Base-by-base conservation (phyloP, 768 basidiomycete genomes). In the Russula sp. region DNA sequence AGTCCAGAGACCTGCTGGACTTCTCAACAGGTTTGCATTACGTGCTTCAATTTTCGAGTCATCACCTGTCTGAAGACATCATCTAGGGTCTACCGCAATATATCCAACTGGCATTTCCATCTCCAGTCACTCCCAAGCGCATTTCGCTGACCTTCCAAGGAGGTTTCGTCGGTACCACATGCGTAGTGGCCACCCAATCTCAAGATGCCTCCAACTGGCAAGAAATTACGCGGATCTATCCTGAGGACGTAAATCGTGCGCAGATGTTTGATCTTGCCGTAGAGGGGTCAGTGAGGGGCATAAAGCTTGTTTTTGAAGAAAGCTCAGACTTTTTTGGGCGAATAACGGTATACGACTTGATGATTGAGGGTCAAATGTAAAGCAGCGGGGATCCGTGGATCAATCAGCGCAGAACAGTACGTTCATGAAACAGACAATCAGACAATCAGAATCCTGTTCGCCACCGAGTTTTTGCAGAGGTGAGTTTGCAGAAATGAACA, bases 251-350 rank as follows among this genome's bases (percentile, higher is more conserved):
- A 60, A 93, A 94, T 70, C 78, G 86, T 50, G 78, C 77, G 35
- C 91, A 94, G 72, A 70, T 68, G 7, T 94, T 94, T 68, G 80
- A 84, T 58, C 71, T 92, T 11, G 47, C 60, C 13, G 45, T 70
- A 14, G 59, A 44, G 9, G 62, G 65, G 2, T 44, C 62, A 10
- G 73, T 85, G 16, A 73, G 68, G 60, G 75, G 77, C 18, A 62
- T 93, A 66, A 87, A 82, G 72, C 72, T 94, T 13, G 76, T 88
- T 6, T 93, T 94, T 64, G 86, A 89, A 68, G 80, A 84, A 71
- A 89, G 89, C 71, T 91, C 91, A 20, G 91, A 92, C 74, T 88
- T 92, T 70, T 93, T 91, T 70, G 91, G 91, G 57, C 80, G 90
- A 73, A 79, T 91, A 49, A 89, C 83, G 8, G 71, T 91, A 47